Conservation (phyloP, 768 basidiomycete genomes). For the Trametes maxima region DNA sequence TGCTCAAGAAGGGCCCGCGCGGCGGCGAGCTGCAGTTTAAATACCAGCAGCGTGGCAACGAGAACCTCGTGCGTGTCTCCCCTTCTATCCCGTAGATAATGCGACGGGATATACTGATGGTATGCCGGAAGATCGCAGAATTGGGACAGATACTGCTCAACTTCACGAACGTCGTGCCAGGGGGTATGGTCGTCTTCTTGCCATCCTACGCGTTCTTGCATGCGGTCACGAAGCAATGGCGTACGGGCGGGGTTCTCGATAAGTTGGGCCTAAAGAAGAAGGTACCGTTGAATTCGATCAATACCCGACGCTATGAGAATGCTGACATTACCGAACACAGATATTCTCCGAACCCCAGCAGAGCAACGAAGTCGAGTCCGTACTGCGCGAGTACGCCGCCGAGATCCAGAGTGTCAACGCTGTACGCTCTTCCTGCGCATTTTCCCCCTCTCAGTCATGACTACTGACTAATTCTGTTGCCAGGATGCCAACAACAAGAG, state of each 20-base stretch:
- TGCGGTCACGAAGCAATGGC: conserved; percentile 67
- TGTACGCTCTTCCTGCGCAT: not conserved
- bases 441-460: not conserved
- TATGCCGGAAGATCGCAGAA: conserved; percentile 62
- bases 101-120: too few relatives aligned
- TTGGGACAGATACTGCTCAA: conserved; percentile 86
- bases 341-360: conserved; percentile 89
- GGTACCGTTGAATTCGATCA: conserved; percentile 40
- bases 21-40: conserved; percentile 82
- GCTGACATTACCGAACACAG: conserved; percentile 39
- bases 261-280: conserved; percentile 74
- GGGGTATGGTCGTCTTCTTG: conserved; percentile 91
- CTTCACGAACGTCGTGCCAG: conserved; percentile 73
- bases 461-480: not conserved
- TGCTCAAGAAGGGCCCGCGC: conserved; percentile 73
- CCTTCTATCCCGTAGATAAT: conserved; percentile 1
- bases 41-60: conserved; percentile 70
- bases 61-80: conserved; percentile 47
- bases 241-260: conserved; percentile 56
- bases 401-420: conserved; percentile 35
- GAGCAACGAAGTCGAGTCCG: conserved; percentile 67
- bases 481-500: conserved; percentile 20
- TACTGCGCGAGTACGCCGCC: conserved; percentile 71
- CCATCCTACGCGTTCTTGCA: conserved; percentile 89
- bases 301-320: not conserved